Evolutionary conservation across 768 basidiomycete species (phyloP).

Genomic region (Mycena rebaudengoi): DNA sequence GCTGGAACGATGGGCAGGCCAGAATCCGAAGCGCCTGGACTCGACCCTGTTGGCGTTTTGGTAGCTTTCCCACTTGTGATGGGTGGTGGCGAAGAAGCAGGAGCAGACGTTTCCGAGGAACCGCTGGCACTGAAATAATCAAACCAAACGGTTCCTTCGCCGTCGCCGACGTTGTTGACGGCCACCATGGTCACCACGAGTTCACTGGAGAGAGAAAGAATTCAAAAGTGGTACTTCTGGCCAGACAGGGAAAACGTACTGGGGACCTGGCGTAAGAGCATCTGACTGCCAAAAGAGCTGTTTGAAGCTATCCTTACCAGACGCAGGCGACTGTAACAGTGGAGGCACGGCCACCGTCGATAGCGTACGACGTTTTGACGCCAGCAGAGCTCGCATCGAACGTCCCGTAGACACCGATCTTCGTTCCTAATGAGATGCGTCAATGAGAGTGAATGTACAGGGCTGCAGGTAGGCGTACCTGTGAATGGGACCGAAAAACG

Average conservation of each 20-base stretch:
- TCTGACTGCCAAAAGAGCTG: constrained; percentile 49
- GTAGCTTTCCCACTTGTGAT: not conserved
- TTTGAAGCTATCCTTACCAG: constrained; percentile 35
- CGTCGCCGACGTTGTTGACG: constrained; percentile 35
- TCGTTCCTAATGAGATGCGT: constrained; percentile 33
- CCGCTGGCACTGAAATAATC: constrained; percentile 44
- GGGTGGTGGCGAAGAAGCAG: not conserved
- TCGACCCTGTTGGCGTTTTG: too few relatives aligned
- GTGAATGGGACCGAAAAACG: constrained; percentile 44
- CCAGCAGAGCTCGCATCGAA: constrained; percentile 46
- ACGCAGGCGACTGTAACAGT: constrained; percentile 37
- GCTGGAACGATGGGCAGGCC: too few relatives aligned
- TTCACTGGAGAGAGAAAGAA: constrained; percentile 28
- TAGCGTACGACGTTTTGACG: constrained; percentile 44
- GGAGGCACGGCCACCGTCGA: constrained; percentile 38
- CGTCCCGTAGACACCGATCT: constrained; percentile 45
- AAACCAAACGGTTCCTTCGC: constrained; percentile 53
- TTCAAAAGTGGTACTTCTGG: not conserved
- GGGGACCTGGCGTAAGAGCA: constrained; percentile 31
- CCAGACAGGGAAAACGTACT: constrained; percentile 39
- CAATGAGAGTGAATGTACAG: not conserved
- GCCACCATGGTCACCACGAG: constrained; percentile 46
- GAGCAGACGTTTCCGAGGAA: constrained; percentile 1
- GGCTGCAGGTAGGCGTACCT: constrained; percentile 28
- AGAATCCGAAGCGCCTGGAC: too few relatives aligned